phyloP scores from a whole-genome alignment of 331 rosid genomes.

The Rosa hybrid region DNA sequence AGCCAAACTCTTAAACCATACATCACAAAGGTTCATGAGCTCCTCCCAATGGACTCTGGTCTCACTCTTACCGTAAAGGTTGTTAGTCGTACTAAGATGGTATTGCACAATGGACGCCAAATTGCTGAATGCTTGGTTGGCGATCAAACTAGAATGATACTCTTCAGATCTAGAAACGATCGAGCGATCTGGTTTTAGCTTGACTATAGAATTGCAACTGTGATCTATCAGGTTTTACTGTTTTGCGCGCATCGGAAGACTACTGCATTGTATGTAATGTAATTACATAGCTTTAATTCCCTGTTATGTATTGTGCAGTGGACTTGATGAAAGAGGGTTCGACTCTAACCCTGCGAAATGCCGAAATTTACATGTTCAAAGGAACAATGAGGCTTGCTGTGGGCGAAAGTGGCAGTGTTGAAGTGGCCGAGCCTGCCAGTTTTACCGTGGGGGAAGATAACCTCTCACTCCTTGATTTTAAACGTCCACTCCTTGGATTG shows the following conservation, averaged over 20 bases:
- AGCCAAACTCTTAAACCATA: no score
- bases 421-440: constrained; percentile 79
- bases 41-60: no score
- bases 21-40: no score
- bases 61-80: no score
- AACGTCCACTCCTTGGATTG: neutral
- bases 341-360: constrained; percentile 75
- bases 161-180: no score
- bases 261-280: neutral
- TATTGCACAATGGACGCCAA: no score
- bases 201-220: no score
- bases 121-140: no score
- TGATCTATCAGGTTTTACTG: neutral
- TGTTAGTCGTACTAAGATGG: no score
- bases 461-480: constrained; percentile 66
- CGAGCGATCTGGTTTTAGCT: neutral
- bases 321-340: constrained; percentile 85
- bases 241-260: neutral
- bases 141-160: no score
- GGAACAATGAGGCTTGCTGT: constrained; percentile 99
- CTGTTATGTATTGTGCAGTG: constrained; percentile 46
- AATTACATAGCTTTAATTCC: constrained; percentile 14
- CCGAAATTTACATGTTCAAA: constrained; percentile 91
- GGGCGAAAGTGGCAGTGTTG: constrained; percentile 97
- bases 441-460: constrained; percentile 90